Evolutionary conservation across 768 basidiomycete species (phyloP).

Genomic region (Termitomyces sp.): DNA sequence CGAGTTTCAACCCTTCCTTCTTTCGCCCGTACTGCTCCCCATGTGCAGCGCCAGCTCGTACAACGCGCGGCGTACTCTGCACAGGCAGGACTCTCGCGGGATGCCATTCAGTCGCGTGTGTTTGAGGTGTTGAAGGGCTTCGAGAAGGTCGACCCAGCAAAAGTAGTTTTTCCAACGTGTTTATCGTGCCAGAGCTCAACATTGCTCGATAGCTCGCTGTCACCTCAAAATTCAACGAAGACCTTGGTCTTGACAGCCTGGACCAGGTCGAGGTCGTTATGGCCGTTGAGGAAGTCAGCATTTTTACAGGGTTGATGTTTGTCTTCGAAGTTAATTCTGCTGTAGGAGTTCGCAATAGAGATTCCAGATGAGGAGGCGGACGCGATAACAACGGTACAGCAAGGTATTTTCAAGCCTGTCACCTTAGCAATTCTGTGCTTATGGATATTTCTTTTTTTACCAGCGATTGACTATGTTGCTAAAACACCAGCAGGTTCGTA

Average conservation of each 20-base stretch:
- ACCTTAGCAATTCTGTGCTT: slow-evolving; percentile 6
- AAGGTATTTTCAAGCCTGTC: slow-evolving; percentile 52
- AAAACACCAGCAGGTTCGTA: slow-evolving; percentile 82
- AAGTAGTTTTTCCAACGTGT: slow-evolving; percentile 37
- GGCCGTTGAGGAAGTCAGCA: slow-evolving; percentile 88
- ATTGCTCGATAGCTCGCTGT: slow-evolving; percentile 14
- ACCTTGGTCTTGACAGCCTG: slow-evolving; percentile 91
- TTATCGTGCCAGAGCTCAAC: not conserved
- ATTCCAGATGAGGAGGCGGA: slow-evolving; percentile 98
- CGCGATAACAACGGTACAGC: slow-evolving; percentile 84
- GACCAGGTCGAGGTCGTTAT: slow-evolving; percentile 98
- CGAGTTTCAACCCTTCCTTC: slow-evolving; percentile 40
- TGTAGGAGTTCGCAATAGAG: slow-evolving; percentile 92
- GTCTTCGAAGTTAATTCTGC: slow-evolving; percentile 3
- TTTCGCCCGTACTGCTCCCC: slow-evolving; percentile 28
- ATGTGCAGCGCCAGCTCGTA: slow-evolving; percentile 30
- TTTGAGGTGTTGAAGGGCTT: slow-evolving; percentile 82
- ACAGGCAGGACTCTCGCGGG: slow-evolving; percentile 57
- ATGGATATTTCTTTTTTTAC: slow-evolving; percentile 10
- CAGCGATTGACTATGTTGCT: slow-evolving; percentile 92
- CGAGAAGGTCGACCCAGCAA: slow-evolving; percentile 78
- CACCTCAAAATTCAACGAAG: slow-evolving; percentile 56
- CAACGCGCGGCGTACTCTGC: slow-evolving; percentile 58
- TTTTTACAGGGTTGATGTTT: slow-evolving; percentile 1
- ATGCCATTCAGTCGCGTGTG: slow-evolving; percentile 68